phyloP scores from a whole-genome alignment of 2,329 filamentous ascomycete species.

The Fusarium annulatum region DNA sequence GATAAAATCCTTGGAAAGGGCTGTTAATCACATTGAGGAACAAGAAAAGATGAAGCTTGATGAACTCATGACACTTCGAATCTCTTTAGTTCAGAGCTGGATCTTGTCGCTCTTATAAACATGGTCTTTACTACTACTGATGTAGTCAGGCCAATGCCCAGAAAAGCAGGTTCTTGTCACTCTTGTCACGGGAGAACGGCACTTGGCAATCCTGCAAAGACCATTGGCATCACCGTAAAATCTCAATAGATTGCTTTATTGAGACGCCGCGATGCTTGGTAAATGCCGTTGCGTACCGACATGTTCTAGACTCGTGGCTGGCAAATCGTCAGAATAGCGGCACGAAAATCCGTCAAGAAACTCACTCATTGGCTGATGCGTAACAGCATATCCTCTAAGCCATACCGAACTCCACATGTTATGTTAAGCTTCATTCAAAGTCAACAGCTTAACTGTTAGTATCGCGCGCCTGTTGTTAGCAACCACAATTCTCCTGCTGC shows the following conservation, averaged over 20 bases:
- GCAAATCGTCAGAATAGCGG: not conserved
- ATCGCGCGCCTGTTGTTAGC: not conserved
- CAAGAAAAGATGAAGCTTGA: not conserved
- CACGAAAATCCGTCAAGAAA: not conserved
- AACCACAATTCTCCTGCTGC: not conserved
- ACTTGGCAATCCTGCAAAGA: conserved; percentile 34
- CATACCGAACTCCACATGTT: not conserved
- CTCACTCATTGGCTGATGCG: conserved; percentile 6
- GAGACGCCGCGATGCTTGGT: not conserved
- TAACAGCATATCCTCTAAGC: not conserved
- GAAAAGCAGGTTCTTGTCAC: conserved; percentile 19
- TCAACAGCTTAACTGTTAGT: not conserved
- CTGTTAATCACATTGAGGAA: not conserved
- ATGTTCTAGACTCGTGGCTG: conserved; percentile 12
- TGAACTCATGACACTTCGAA: not conserved
- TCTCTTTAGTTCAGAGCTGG: not conserved
- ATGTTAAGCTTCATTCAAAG: not conserved
- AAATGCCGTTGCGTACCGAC: not conserved
- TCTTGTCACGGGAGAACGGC: conserved; percentile 32
- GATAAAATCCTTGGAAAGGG: not conserved
- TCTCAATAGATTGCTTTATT: not conserved
- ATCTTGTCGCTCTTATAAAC: conserved; percentile 17
- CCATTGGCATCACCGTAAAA: conserved; percentile 20
- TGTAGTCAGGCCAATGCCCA: conserved; percentile 7
- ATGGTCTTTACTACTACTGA: conserved; percentile 14